Evolutionary conservation across 148 eudicot species (phyloP).

Genomic region (Camellia japonica): DNA sequence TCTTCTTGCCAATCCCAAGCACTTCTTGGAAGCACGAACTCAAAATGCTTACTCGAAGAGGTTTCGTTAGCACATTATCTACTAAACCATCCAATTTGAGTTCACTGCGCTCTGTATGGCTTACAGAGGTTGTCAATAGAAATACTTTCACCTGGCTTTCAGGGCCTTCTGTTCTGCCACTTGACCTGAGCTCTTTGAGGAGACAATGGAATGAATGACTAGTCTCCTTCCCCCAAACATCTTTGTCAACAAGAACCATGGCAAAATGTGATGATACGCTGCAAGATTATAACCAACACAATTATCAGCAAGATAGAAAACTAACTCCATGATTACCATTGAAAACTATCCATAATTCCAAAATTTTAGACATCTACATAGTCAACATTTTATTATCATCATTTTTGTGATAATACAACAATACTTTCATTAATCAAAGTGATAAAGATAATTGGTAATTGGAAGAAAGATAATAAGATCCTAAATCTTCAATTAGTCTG

Average conservation of each 20-base stretch:
- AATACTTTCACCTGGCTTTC: slow-evolving; percentile 40
- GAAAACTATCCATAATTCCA: background rate
- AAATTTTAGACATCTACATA: background rate
- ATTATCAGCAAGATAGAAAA: slow-evolving; percentile 18
- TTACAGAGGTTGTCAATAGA: slow-evolving; percentile 46
- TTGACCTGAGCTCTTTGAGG: slow-evolving; percentile 35
- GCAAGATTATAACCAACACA: slow-evolving; percentile 23
- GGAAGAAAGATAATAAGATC: background rate
- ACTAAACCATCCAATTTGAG: slow-evolving; percentile 64
- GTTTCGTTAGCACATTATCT: slow-evolving; percentile 61
- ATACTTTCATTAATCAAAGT: background rate
- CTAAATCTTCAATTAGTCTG: background rate
- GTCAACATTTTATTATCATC: background rate
- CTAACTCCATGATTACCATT: background rate
- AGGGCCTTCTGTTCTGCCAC: slow-evolving; percentile 17
- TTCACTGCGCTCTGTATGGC: slow-evolving; percentile 41
- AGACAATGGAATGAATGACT: slow-evolving; percentile 30
- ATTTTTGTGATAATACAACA: background rate
- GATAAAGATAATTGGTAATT: background rate
- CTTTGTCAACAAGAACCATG: slow-evolving; percentile 71
- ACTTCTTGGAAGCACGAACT: slow-evolving; percentile 64
- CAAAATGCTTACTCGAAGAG: slow-evolving; percentile 65
- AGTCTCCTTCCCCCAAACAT: slow-evolving; percentile 48
- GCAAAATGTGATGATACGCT: slow-evolving; percentile 45
- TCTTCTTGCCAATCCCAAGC: slow-evolving; percentile 48